phyloP scores from a whole-genome alignment of 2,329 filamentous ascomycete genomes.

The Cytospora piceae region DNA sequence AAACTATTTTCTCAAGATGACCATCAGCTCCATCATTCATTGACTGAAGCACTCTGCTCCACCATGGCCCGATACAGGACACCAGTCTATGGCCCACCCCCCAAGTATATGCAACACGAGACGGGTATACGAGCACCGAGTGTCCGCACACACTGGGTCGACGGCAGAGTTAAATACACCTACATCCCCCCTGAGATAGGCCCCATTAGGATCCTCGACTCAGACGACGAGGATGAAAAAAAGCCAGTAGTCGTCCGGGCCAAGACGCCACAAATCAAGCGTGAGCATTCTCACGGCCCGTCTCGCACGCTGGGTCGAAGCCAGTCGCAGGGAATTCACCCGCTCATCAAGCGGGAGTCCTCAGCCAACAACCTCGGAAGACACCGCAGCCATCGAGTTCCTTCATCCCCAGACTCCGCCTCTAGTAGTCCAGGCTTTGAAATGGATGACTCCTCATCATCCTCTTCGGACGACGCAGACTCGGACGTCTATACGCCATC shows the following conservation, averaged over 20 bases:
- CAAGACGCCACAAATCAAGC: not conserved
- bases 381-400: not conserved
- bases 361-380: not conserved
- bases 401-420: not conserved
- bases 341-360: not conserved
- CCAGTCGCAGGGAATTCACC: not conserved
- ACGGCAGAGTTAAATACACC: constrained; percentile 9
- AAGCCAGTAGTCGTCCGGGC: not conserved
- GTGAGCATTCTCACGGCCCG: not conserved
- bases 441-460: constrained; percentile 4
- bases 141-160: constrained; percentile 2
- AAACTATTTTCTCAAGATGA: not conserved
- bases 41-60: not conserved
- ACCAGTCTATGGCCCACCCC: not conserved
- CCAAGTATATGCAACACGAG: not conserved
- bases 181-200: constrained; percentile 1
- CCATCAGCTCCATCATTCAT: not conserved
- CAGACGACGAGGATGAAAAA: constrained; percentile 8
- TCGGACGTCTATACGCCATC: constrained; percentile 2
- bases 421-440: not conserved
- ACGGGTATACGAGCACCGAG: constrained; percentile 14
- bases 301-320: not conserved
- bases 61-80: constrained; percentile 7
- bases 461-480: constrained; percentile 12
- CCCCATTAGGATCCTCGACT: not conserved